Evolutionary conservation across 768 basidiomycete species (phyloP), one percentile per base, ranked within the genome.

Genomic region (Hemileccinum impolitum): DNA sequence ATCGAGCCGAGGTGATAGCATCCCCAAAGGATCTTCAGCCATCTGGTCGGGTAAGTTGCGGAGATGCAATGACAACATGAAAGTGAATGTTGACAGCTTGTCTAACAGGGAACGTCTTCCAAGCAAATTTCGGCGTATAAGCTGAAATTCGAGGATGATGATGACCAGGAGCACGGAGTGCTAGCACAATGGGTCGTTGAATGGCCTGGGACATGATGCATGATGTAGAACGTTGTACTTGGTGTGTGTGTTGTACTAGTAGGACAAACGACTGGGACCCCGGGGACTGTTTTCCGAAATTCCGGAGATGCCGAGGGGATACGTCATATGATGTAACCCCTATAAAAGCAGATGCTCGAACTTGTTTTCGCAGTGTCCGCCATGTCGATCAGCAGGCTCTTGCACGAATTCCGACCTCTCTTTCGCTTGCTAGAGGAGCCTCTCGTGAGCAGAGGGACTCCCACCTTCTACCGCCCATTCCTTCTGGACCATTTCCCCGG

Each of bases 101-200:
- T 43, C 39, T 39, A 10, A 50, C 37, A 68, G 66, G 56, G 57
- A 45, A 48, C 45, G 4, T 72, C 77, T 25, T 66, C 75, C 18
- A 84, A 80, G 58, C 68, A 75, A 50, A 70, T 73, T 43, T 77
- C 81, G 1, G 70, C 70, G 47, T 93, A 93, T 68, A 85, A 85
- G 65, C 76, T 93, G 21, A 88, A 87, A 61, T 93, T 93, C 54
- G 90, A 93, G 63, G 90, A 92, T 55, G 90, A 93, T 54, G 90
- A 90, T 54, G 85, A 89, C 59, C 87, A 87, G 65, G 85, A 87
- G 51, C 87, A 90, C 58, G 59, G 75, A 31, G 87, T 93, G 19
- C 70, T 78, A n/a, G 85, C 87, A 1, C 81, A 86, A 44, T 83
- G 76, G 77, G 90, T 93, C 8, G 88, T 92, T 25, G 89, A 90